phyloP scores from a whole-genome alignment of 2,329 filamentous ascomycete species.

The Alternaria sp. region DNA sequence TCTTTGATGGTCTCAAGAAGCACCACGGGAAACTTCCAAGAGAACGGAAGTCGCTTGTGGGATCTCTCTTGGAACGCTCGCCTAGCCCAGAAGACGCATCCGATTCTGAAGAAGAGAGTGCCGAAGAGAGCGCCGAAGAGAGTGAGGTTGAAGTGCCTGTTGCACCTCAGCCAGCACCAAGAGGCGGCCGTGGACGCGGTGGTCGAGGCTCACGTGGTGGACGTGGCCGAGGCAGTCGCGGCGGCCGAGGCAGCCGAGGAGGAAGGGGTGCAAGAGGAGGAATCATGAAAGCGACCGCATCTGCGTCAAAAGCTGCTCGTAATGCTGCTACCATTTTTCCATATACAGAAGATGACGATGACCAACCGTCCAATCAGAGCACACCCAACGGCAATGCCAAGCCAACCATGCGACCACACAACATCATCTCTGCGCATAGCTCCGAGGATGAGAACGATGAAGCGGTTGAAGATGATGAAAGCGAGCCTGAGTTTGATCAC shows the following conservation, averaged over 20 bases:
- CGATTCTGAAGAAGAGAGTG: constrained; percentile 33
- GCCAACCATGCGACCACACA: constrained; percentile 31
- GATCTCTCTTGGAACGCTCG: constrained; percentile 24
- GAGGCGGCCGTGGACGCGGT: constrained; percentile 39
- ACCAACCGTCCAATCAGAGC: constrained; percentile 47
- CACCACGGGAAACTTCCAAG: constrained; percentile 40
- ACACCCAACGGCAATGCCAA: constrained; percentile 45
- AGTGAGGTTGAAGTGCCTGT: constrained; percentile 36
- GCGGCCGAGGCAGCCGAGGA: constrained; percentile 42
- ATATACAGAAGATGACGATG: constrained; percentile 49
- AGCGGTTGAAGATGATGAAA: constrained; percentile 28
- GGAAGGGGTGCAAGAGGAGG: constrained; percentile 37
- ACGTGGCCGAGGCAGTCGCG: constrained; percentile 40
- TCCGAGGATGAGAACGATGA: constrained; percentile 32
- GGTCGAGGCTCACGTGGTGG: constrained; percentile 42
- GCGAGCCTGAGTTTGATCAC: constrained; percentile 25
- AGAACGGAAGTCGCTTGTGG: constrained; percentile 30
- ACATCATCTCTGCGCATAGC: constrained; percentile 26
- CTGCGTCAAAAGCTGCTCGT: constrained; percentile 43
- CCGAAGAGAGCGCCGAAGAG: constrained; percentile 38
- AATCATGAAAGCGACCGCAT: constrained; percentile 35
- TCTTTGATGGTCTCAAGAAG: constrained; percentile 44
- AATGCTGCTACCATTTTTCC: constrained; percentile 45
- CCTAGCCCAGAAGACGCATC: constrained; percentile 30
- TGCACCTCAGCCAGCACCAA: constrained; percentile 31